Base-by-base conservation (phyloP, 495 filamentous ascomycete genomes). In the Friedmanniomyces endolithicus region DNA sequence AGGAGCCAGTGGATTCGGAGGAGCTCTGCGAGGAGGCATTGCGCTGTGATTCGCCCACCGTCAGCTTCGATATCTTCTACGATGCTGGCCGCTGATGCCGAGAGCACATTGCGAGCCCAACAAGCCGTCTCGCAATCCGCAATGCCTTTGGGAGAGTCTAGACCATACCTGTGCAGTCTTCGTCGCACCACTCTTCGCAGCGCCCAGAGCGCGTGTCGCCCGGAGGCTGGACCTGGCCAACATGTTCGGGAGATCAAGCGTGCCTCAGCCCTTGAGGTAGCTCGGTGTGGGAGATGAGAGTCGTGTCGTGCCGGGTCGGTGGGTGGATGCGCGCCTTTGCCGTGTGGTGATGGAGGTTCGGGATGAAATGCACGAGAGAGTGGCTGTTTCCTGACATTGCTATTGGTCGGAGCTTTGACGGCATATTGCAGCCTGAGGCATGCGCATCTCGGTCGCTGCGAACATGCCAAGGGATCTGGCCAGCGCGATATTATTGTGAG, bases 221-320 rank as follows among this genome's bases (percentile, higher is more conserved):
- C 87, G 87, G 75, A 89, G 73, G 68, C 77, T 79, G 69, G 87
- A 85, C 74, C 87, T 82, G 73, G 85, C 84, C 80, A 94, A 77
- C 89, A 95, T 95, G 27, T 41, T 50, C 12, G 43, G 22, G 23
- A n/a, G n/a, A n/a, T 31, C 27, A 27, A 53, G 48, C 55, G 20
- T 14, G 52, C 54, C 54, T 57, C 54, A 57, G 54, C 54, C 27
- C 54, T 57, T 57, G 54, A 57, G 54, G 40, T 25, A 40, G 48
- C 33, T 34, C 17, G 44, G 35, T 7, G 48, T 17, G 4, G 14
- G 44, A 47, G 17, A 6, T 6, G 19, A 41, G 44, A 47, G 44
- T 27, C 20, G 44, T 24, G 44, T 6, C 11, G 23, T 11, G 24
- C 11, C 6, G 6, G 17, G 44, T 24, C 3, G 3, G 2, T 6